Evolutionary conservation across 2,329 filamentous ascomycete species (phyloP).

Genomic region (Harringtonia aguacate): DNA sequence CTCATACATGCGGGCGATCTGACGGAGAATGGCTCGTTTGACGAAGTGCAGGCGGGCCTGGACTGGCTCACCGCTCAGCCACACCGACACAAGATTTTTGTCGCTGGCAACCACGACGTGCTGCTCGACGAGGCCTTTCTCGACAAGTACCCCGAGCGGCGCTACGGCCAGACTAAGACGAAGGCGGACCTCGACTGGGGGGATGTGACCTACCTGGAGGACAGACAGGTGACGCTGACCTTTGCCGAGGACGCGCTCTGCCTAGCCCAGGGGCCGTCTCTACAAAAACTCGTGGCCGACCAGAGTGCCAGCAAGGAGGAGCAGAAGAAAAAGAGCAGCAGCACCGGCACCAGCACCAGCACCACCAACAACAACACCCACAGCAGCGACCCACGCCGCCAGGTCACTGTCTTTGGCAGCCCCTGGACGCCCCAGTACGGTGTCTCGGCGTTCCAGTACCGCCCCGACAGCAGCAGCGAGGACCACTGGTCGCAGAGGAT

Average conservation of each 20-base stretch:
- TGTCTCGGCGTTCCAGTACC: conserved; percentile 17
- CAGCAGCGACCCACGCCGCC: too few relatives aligned
- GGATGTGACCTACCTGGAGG: conserved; percentile 13
- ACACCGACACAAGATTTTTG: conserved; percentile 24
- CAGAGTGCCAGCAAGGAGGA: too few relatives aligned
- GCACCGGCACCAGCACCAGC: too few relatives aligned
- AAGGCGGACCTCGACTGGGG: conserved; percentile 14
- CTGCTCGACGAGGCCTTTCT: conserved; percentile 10
- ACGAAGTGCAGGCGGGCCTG: conserved; percentile 24
- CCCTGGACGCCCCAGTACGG: conserved; percentile 16
- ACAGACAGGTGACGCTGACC: conserved; percentile 6
- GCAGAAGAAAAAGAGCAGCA: too few relatives aligned
- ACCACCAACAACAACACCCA: too few relatives aligned
- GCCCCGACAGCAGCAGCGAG: conserved; percentile 5
- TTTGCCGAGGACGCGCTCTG: not conserved
- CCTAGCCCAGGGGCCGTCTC: too few relatives aligned
- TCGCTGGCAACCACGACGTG: conserved; percentile 17
- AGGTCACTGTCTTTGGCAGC: conserved; percentile 13
- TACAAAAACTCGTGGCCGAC: too few relatives aligned
- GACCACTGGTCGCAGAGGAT: conserved; percentile 9
- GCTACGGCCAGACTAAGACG: conserved; percentile 9
- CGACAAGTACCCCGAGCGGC: conserved; percentile 6
- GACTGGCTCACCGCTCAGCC: conserved; percentile 22
- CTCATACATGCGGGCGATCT: conserved; percentile 31
- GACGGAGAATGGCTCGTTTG: conserved; percentile 24